Percentiles rank a stretch among this genome's conserved stretches.
These are phyloP conservation scores for Onygenales sp. DNA, from an alignment of 2,329 filamentous ascomycete species.

Conservation along the genomic window DNA sequence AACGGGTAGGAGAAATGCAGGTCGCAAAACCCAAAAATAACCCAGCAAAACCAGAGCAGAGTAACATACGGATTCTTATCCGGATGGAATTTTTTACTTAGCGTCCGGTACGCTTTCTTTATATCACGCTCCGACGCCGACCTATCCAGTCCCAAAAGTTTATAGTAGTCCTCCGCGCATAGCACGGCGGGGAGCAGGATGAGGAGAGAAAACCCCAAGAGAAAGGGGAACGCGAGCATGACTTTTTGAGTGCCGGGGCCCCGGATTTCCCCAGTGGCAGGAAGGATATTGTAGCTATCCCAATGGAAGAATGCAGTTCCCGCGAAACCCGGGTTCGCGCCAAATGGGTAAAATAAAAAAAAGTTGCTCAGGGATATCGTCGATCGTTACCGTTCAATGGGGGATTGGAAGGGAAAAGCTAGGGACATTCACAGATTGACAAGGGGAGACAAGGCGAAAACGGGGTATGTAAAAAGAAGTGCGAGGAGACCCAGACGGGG, in stretches of 20 bases:
- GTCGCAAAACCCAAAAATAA: not conserved
- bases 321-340: not conserved
- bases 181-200: slow-evolving; percentile 28
- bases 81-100: slow-evolving; percentile 93
- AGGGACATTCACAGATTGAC: no score
- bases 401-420: no score
- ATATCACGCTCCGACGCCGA: slow-evolving; percentile 77
- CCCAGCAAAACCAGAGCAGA: not conserved
- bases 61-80: slow-evolving; percentile 86
- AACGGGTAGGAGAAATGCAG: not conserved
- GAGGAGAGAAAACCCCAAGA: slow-evolving; percentile 25
- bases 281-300: not conserved
- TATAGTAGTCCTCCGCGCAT: slow-evolving; percentile 39
- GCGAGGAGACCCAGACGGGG: no score
- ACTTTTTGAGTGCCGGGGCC: not conserved
- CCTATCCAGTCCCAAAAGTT: slow-evolving; percentile 73
- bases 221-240: slow-evolving; percentile 27
- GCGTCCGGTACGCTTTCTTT: slow-evolving; percentile 81
- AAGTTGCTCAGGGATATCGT: no score
- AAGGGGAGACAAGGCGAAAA: no score
- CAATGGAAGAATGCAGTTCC: not conserved
- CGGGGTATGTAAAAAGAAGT: no score
- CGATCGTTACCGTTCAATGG: no score
- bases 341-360: no score
- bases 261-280: not conserved